Evolutionary conservation across 345 rosid genomes (phyloP).

Genomic region (Cardamine resedifolia): DNA sequence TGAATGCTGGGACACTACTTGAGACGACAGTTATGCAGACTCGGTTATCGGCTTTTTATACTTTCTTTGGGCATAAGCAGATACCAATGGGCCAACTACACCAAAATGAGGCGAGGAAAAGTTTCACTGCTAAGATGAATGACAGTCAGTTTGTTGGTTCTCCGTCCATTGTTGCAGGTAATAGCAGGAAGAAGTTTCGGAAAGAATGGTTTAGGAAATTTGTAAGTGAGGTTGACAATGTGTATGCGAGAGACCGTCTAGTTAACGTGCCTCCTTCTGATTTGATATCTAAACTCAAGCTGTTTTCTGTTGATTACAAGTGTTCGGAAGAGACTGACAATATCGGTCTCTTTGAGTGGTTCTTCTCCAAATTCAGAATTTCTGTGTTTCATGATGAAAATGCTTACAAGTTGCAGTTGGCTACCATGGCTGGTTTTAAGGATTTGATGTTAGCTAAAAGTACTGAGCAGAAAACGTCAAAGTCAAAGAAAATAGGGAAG

Average conservation of each 20-base stretch:
- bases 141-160: conserved; percentile 48
- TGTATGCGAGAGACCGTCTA: conserved; percentile 46
- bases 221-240: conserved; percentile 42
- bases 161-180: conserved; percentile 49
- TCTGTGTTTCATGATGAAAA: conserved; percentile 62
- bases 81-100: conserved; percentile 51
- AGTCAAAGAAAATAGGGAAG: conserved; percentile 39
- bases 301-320: conserved; percentile 52
- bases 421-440: conserved; percentile 47
- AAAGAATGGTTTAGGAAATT: conserved; percentile 55
- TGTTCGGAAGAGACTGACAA: conserved; percentile 46
- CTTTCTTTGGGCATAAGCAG: conserved; percentile 53
- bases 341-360: conserved; percentile 56
- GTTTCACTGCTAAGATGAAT: conserved; percentile 37
- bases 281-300: conserved; percentile 57
- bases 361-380: conserved; percentile 81
- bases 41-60: conserved; percentile 57
- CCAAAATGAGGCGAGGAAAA: conserved; percentile 34
- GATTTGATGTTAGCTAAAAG: conserved; percentile 34
- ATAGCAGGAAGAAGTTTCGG: conserved; percentile 55
- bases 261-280: conserved; percentile 47
- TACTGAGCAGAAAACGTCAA: conserved; percentile 39
- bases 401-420: conserved; percentile 57
- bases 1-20: conserved; percentile 43
- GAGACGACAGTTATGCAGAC: conserved; percentile 49